Base-by-base conservation (phyloP, 1,139 yeast species). In the Saccharomycopsis hybrid region DNA sequence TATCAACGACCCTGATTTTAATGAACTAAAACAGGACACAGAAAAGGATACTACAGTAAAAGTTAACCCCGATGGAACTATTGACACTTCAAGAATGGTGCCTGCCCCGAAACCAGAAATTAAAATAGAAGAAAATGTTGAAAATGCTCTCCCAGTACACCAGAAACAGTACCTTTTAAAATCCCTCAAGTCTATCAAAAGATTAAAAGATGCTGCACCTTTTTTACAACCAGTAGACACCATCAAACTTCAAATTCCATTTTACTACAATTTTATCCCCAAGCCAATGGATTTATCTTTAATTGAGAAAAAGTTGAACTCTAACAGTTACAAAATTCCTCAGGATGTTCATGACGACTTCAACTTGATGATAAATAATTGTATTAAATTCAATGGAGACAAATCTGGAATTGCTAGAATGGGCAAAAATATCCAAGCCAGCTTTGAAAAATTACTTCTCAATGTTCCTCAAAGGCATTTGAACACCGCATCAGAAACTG, bases 261-360 rank as follows among this genome's bases (percentile, higher is more conserved):
- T 86, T 54, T 92, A 92, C 65, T 87, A 83, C 65, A 88, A 88
- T 61, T 81, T 80, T 60, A 81, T 94, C 59, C 76, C 78, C 55
- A 73, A 85, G 58, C 99, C 99, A 40, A 92, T 94, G 97, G 97
- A 90, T 65, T 72, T 92, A 46, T 77, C 90, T 4, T 89, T 97
- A 2, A 86, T 92, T 58, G 98, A 94, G 65, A 78, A 77, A 59
- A 92, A 90, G 65, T 68, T 90, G 45, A 72, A 65, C 47, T 78
- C 67, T 9, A 78, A 80, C 61, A 92, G 89, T 2, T 92, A 90
- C 65, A 82, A 75, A 54, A 73, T 77, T 4, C 81, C 89, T 7
- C 74, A 76, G 53, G 82, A 82, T 57, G 78, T 90, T 48, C 76
- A 75, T 32, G 84, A 77, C 13, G 98, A 94, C 67, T 87, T 92